Conservation (phyloP, 352 stramenopile species). For the Phytophthora cactorum region DNA sequence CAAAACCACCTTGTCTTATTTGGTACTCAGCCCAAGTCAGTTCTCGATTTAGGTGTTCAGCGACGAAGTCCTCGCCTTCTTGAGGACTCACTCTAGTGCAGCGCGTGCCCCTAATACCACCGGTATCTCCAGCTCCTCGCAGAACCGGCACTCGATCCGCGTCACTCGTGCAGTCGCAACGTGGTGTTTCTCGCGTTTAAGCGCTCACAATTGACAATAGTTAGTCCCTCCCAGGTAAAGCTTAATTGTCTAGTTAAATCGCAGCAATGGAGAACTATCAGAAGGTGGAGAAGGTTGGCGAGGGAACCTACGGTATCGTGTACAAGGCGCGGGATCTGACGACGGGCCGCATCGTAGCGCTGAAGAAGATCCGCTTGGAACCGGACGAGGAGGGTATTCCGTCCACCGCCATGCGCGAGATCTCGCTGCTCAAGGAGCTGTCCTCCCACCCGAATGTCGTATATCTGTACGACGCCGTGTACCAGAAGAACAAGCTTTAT, state of each 20-base stretch:
- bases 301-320: constrained; percentile 97
- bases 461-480: constrained; percentile 83
- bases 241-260: neutral
- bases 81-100: constrained; percentile 14
- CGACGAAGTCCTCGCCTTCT: no score
- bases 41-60: no score
- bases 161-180: constrained; percentile 3
- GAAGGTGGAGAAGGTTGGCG: constrained; percentile 89
- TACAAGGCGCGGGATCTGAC: constrained; percentile 95
- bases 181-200: constrained; percentile 2
- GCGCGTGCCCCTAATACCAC: neutral
- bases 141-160: neutral
- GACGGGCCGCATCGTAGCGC: constrained; percentile 92
- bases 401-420: constrained; percentile 97
- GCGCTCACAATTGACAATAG: neutral
- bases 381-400: constrained; percentile 98
- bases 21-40: no score
- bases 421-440: constrained; percentile 95
- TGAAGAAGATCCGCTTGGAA: constrained; percentile 94
- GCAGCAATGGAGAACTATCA: constrained; percentile 85
- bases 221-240: neutral
- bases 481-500: constrained; percentile 89
- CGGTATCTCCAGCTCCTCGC: neutral
- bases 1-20: no score
- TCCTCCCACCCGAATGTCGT: constrained; percentile 96